Evolutionary conservation across 2,329 filamentous ascomycete species (phyloP), one percentile per base, ranked within the genome.

Genomic region (Claviceps sorghi): DNA sequence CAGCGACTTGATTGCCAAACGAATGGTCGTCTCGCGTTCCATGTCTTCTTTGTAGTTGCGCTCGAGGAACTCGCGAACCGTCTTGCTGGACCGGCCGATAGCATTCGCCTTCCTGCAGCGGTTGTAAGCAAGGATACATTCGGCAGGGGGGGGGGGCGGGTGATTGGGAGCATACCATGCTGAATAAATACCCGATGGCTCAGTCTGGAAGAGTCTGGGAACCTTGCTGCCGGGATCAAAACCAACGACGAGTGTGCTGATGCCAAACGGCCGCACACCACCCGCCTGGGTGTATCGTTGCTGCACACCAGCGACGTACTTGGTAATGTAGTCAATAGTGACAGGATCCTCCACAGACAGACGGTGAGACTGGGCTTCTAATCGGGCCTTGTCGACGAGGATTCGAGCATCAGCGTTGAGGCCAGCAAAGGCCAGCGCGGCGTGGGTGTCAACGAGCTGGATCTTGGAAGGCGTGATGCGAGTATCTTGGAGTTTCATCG

Each of bases 391-490:
- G 80, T 98, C 94, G 67, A 98, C 87, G 58, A 98, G 80, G 67
- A 98, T 98, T 67, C 93, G 83, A 63, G 94, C 93, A 72, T 98
- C 93, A 68, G 93, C 93, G 71, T 98, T 98, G 61, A 98, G 78
- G 54, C 93, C 93, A 57, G 93, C 93, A 63, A 98, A 98, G 58
- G 93, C 93, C 59, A 98, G 86, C 67, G 90, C 94, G 64, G 95
- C 90, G 72, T 98, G 93, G 65, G 83, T 87, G 70, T 98, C 93
- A 65, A 98, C 82, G 59, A 96, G 82, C 62, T 90, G 89, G 70
- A 98, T 96, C 79, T 98, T 98, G 61, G 93, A 97, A 13, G 93
- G 93, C 32, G 93, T 98, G 71, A 98, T 98, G 68, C 93, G 86
- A 54, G 94, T 98, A 72, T 98, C 93, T 78, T 98, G 93, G 55